Conservation (phyloP, 805 yeast species). For the Candida chauliodis region DNA sequence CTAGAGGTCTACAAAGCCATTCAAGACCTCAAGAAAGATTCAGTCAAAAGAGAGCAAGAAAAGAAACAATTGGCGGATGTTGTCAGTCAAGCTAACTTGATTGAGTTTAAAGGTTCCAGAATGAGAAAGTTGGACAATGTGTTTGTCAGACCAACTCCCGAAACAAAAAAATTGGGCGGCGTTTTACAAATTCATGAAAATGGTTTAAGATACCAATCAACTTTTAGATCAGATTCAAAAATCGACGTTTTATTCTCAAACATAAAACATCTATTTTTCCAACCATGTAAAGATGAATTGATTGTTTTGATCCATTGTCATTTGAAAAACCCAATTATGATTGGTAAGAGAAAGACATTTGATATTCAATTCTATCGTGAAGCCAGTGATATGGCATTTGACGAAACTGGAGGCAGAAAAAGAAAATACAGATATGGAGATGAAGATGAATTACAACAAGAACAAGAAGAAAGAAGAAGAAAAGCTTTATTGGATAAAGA, state of each 20-base stretch:
- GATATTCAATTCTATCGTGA: slow-evolving; percentile 96
- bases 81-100: slow-evolving; percentile 82
- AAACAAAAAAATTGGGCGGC: slow-evolving; percentile 93
- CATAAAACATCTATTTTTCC: slow-evolving; percentile 90
- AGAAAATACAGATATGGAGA: slow-evolving; percentile 90
- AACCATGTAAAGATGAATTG: slow-evolving; percentile 92
- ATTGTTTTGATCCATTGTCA: slow-evolving; percentile 91
- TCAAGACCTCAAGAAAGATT: slow-evolving; percentile 86
- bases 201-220: slow-evolving; percentile 91
- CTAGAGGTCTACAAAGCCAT: slow-evolving; percentile 84
- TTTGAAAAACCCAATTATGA: slow-evolving; percentile 86
- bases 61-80: slow-evolving; percentile 91
- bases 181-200: slow-evolving; percentile 88
- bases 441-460: slow-evolving; percentile 97
- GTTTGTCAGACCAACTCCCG: slow-evolving; percentile 92
- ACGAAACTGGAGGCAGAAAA: slow-evolving; percentile 93
- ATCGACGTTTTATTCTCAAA: slow-evolving; percentile 87
- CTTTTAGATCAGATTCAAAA: slow-evolving; percentile 77
- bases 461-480: slow-evolving; percentile 95
- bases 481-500: slow-evolving; percentile 89
- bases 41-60: slow-evolving; percentile 86
- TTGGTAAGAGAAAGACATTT: slow-evolving; percentile 92
- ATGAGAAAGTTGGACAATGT: slow-evolving; percentile 85
- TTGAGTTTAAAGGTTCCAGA: slow-evolving; percentile 79
- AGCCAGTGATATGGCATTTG: slow-evolving; percentile 93